Base-by-base conservation (phyloP, 31 red algal species). In the Pterothamnion heteromorphum region DNA sequence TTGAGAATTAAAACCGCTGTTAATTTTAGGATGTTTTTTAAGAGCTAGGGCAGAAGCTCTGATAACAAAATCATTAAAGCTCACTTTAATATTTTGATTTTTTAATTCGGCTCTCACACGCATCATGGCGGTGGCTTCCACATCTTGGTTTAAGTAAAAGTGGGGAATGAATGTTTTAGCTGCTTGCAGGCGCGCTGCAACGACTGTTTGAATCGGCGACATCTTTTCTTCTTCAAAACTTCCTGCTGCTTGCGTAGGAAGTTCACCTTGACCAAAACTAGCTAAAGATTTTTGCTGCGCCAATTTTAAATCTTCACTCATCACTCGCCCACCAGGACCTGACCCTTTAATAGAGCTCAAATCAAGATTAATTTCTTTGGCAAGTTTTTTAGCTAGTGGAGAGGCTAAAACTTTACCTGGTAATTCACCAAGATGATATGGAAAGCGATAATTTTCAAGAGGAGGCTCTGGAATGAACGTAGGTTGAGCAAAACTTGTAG, bases 51-150 rank as follows among this genome's bases (percentile, higher is more conserved):
- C 95, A 21, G 93, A 87, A 36, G 98, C 98, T 44, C 96, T 97
- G 80, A 99, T 92, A 35, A 99, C 92, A 90, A 99, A 97, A 86
- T 99, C 98, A 94, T 99, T 99, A 36, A 99, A 92, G 44, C 94
- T 94, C 28, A 99, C 44, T 89, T 96, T 99, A 85, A 88, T 91
- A 26, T 91, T 90, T 14, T 90, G 90, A 31, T 94, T 92, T 88
- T 99, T 99, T 33, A 97, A 91, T 35, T 74, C 37, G 32, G 82
- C 57, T 28, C 98, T 82, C 82, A 96, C n/a, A 31, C 58, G 88
- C 58, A 95, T 22, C 93, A 96, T 92, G 0, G 74, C 93, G 87
- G 97, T 96, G 33, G 97, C 92, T 18, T 74, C 90, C 74, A 87
- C 91, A 51, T 93, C 89, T 0, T 93, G 82, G 3, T 93, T 92